Evolutionary conservation across 495 filamentous ascomycete genomes (phyloP).

Genomic region (Neurospora terricola): DNA sequence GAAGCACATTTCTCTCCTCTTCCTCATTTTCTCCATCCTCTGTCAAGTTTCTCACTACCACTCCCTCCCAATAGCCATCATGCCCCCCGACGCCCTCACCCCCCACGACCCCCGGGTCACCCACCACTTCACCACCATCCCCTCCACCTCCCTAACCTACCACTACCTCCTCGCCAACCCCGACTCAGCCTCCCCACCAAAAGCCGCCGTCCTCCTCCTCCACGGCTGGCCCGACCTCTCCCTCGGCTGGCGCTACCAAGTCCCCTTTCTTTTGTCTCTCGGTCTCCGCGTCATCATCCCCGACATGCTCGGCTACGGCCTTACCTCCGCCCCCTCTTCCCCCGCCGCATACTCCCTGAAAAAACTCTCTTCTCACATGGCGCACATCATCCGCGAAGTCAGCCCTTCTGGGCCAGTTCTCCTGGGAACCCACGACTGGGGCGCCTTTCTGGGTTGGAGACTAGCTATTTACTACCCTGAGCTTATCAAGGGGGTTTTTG

Average conservation of each 20-base stretch:
- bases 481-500: background rate
- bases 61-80: background rate
- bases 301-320: conserved; percentile 57
- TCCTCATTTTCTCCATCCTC: background rate
- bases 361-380: conserved; percentile 31
- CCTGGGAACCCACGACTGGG: background rate
- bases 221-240: conserved; percentile 45
- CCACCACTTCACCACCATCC: background rate
- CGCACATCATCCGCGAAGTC: conserved; percentile 1
- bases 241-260: conserved; percentile 74
- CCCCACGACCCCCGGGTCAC: background rate
- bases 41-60: background rate
- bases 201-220: background rate
- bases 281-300: conserved; percentile 45
- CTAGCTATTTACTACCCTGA: background rate
- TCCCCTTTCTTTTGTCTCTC: conserved; percentile 54
- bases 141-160: background rate
- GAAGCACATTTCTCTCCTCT: background rate
- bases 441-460: background rate
- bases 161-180: background rate
- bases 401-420: too few species aligned
- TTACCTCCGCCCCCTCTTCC: conserved; percentile 45
- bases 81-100: background rate
- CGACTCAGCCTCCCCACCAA: background rate
- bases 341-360: conserved; percentile 53